Conservation (phyloP, 78 protist genomes). For the Emiliania huxleyi region DNA sequence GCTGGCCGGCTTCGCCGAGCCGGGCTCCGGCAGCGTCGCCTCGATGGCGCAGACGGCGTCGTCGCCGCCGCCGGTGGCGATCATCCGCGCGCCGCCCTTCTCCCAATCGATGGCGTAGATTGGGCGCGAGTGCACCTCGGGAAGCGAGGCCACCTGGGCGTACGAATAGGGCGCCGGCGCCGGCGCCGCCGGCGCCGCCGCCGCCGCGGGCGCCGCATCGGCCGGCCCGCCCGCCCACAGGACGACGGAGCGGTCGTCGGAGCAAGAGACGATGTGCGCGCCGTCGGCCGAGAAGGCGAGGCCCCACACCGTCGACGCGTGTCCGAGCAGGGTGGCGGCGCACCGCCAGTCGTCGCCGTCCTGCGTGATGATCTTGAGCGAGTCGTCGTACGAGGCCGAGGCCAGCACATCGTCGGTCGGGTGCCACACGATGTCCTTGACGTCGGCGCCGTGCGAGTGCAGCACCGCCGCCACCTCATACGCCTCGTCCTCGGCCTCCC, state of each 20-base stretch:
- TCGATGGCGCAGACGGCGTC: conserved; percentile 60
- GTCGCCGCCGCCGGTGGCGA: conserved; percentile 73
- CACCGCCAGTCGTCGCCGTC: conserved; percentile 88
- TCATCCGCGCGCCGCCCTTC: neutral
- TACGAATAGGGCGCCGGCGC: too few species aligned
- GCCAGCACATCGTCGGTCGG: conserved; percentile 61
- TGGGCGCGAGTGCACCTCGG: conserved; percentile 62
- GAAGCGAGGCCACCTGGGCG: neutral
- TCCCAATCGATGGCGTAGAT: conserved; percentile 73
- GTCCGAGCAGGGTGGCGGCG: conserved; percentile 74
- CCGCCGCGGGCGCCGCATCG: too few species aligned
- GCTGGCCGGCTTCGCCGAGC: neutral
- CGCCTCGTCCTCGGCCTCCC: conserved; percentile 71
- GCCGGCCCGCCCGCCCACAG: neutral
- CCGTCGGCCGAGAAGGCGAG: conserved; percentile 50
- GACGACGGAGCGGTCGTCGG: neutral
- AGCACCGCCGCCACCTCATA: conserved; percentile 80
- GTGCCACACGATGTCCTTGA: conserved; percentile 84
- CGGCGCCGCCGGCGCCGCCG: too few species aligned
- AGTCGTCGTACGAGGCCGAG: conserved; percentile 87
- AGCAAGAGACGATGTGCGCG: conserved; percentile 19
- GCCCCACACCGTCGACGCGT: conserved; percentile 91
- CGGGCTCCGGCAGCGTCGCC: neutral
- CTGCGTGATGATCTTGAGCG: conserved; percentile 62
- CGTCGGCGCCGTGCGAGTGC: conserved; percentile 82